These are phyloP conservation scores for Monosporozyma yasuniensis DNA, from an alignment of 805 yeast species.

Conservation along the genomic window DNA sequence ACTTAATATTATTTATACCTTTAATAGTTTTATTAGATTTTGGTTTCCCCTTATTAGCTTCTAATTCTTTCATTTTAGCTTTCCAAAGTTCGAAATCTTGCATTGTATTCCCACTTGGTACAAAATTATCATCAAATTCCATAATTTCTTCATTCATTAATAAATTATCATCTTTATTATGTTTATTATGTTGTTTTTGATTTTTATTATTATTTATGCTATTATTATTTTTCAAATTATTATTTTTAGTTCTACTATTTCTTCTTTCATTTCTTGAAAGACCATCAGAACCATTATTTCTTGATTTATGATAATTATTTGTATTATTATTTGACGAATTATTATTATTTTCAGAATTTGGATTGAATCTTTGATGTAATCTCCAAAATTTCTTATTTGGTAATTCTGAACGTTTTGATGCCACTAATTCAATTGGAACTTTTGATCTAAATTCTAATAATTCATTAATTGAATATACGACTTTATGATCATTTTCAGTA, in stretches of 20 bases:
- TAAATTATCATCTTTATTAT: constrained; percentile 5
- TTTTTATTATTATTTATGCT: constrained; percentile 5
- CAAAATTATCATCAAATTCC: constrained; percentile 27
- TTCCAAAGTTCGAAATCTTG: constrained; percentile 36
- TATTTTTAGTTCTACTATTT: constrained; percentile 14
- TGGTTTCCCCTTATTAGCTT: constrained; percentile 21
- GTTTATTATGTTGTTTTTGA: constrained; percentile 1
- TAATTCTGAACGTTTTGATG: constrained; percentile 29
- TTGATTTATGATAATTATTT: constrained; percentile 8
- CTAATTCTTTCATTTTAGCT: constrained; percentile 31
- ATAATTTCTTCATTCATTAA: constrained; percentile 16
- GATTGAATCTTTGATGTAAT: constrained; percentile 24
- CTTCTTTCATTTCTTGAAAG: constrained; percentile 10
- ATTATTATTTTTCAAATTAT: constrained; percentile 7
- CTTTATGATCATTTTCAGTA: constrained; percentile 7
- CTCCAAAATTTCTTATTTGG: constrained; percentile 47
- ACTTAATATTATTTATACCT: background rate
- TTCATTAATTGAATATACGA: constrained; percentile 25
- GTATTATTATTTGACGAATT: constrained; percentile 8
- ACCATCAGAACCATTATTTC: constrained; percentile 10
- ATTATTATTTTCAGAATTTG: constrained; percentile 11
- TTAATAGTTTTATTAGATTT: background rate
- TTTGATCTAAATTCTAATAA: constrained; percentile 13
- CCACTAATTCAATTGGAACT: constrained; percentile 27
- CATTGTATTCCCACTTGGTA: constrained; percentile 30